Base-by-base conservation (phyloP, 2,329 filamentous ascomycete species). In the Volutella citrinella region DNA sequence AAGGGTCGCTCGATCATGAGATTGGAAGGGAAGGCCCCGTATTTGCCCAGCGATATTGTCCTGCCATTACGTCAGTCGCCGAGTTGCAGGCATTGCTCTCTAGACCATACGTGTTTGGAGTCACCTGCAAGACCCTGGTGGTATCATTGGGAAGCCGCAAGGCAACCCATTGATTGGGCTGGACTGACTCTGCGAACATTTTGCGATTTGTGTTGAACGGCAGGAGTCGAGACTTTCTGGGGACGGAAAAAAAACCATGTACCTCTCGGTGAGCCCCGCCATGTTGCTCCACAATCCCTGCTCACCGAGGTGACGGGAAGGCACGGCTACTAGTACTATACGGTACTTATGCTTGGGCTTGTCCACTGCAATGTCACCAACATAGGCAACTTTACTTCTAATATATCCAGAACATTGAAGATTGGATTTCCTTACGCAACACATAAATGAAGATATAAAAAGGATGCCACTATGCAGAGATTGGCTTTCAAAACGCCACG, bases 1-100 rank as follows among this genome's bases (percentile, higher is more conserved):
- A 87, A 95, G 0, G 93, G 93, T 7, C 93, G 82, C n/a, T 88
- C 84, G 43, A 98, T 78, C 27, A 98, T 79, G 19, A 93, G 76
- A 57, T 97, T 96, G 32, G 87, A 81, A 12, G 87, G 84, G 57
- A 98, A 96, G 3, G 80, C 80, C 45, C 93, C 93, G 59, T 93
- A 95, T 76, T 96, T 97, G 36, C 89, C 89, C 20, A 97, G 72
- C 3, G 87, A 88, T 46, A 97, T 84, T 27, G 80, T 87, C 24
- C 90, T 96, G 51, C 40, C 55, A 33, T 21, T 14, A 22, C 24
- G 48, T 60, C 40, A 56, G 52, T 43, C 39, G 40, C 22, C 32
- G n/a, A n/a, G n/a, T n/a, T n/a, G n/a, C n/a, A n/a, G n/a, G n/a
- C n/a, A n/a, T n/a, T n/a, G n/a, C n/a, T n/a, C n/a, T n/a, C n/a